phyloP scores from a whole-genome alignment of 129 eudicot genomes.

The Helianthus tuberosus region DNA sequence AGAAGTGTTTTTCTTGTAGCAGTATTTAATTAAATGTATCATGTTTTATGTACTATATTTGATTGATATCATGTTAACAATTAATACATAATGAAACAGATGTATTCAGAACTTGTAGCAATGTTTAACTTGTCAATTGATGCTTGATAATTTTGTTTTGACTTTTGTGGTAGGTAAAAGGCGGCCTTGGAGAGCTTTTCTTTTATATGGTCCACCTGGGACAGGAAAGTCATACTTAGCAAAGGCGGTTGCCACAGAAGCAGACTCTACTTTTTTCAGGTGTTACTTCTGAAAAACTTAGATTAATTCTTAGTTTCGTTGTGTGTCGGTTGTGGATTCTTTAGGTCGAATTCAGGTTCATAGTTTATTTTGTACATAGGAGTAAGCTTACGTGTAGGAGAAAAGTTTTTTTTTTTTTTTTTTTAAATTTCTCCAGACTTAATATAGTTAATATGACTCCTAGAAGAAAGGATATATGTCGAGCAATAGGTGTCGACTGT shows the following conservation, averaged over 20 bases:
- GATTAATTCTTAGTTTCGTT: no score
- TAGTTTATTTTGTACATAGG: no score
- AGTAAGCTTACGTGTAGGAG: no score
- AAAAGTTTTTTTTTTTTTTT: no score
- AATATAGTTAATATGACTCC: no score
- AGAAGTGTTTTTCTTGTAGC: not conserved
- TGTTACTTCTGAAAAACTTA: slow-evolving; percentile 9
- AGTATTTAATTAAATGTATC: not conserved
- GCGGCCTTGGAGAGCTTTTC: slow-evolving; percentile 99
- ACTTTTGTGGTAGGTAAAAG: slow-evolving; percentile 70
- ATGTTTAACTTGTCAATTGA: no score
- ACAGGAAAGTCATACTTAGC: slow-evolving; percentile 99
- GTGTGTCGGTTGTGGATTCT: no score
- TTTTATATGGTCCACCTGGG: slow-evolving; percentile 98
- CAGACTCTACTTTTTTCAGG: slow-evolving; percentile 98
- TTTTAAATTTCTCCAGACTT: no score
- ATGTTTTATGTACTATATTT: not conserved
- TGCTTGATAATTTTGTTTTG: no score
- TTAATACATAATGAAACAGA: no score
- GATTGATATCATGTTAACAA: not conserved
- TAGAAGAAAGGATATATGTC: not conserved
- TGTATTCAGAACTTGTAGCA: no score
- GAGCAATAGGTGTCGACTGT: not conserved
- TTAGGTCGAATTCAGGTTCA: no score
- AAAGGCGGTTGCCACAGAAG: slow-evolving; percentile 99